phyloP scores from a whole-genome alignment of 2,329 filamentous ascomycete genomes.

The Penicillium digitatum region DNA sequence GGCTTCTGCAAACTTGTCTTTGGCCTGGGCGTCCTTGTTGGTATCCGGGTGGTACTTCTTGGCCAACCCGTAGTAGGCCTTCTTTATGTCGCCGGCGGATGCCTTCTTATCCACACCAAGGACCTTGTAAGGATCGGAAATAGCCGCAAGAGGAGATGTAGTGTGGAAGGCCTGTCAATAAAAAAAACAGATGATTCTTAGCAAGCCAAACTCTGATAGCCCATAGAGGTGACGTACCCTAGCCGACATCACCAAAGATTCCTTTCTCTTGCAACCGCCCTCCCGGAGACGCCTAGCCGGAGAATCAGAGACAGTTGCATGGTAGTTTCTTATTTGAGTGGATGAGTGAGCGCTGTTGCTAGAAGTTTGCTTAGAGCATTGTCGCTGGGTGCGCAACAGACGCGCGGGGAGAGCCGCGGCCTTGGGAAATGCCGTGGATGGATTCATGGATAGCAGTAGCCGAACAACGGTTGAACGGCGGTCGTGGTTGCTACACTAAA shows the following conservation, averaged over 20 bases:
- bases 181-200: constrained; percentile 1
- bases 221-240: constrained; percentile 31
- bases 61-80: constrained; percentile 93
- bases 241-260: constrained; percentile 20
- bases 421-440: constrained; percentile 41
- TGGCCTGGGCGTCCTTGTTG: constrained; percentile 89
- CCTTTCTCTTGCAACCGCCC: constrained; percentile 25
- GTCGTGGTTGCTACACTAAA: constrained; percentile 4
- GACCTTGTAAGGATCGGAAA: constrained; percentile 79
- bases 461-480: constrained; percentile 12
- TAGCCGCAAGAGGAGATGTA: constrained; percentile 58
- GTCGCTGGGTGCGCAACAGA: constrained; percentile 41
- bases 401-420: constrained; percentile 42
- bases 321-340: constrained; percentile 36
- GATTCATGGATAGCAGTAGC: constrained; percentile 36
- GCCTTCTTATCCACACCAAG: constrained; percentile 80
- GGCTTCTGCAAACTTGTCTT: constrained; percentile 90
- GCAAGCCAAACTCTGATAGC: neutral
- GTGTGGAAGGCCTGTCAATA: constrained; percentile 42
- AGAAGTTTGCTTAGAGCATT: constrained; percentile 37
- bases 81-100: constrained; percentile 87
- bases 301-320: constrained; percentile 28
- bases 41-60: constrained; percentile 99
- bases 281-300: constrained; percentile 27
- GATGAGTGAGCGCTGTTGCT: constrained; percentile 28